A percentile compares a stretch with the other conserved stretches of the same genome.
phyloP scores from a whole-genome alignment of 495 filamentous ascomycete species.

The Aspergillus carlsbadensis region DNA sequence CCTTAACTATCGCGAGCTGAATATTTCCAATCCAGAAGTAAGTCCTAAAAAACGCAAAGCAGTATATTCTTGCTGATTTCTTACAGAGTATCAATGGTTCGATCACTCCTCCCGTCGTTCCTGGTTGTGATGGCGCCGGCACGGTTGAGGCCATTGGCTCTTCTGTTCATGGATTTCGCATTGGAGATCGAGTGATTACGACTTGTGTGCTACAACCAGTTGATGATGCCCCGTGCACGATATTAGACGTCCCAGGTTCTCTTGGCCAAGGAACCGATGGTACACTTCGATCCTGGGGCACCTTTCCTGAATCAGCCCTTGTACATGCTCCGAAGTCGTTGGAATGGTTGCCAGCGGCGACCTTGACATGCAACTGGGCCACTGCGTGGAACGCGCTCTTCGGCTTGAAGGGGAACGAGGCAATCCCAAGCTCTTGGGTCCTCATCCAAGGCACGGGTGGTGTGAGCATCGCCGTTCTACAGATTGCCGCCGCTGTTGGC shows the following conservation, averaged over 20 bases:
- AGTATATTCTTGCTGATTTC: background rate
- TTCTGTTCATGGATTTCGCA: slow-evolving; percentile 9
- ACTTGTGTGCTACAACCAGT: background rate
- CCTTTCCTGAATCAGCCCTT: slow-evolving; percentile 59
- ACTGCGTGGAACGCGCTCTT: slow-evolving; percentile 75
- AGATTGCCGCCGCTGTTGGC: slow-evolving; percentile 71
- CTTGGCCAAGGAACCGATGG: slow-evolving; percentile 17
- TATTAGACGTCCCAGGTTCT: background rate
- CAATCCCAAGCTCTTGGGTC: slow-evolving; percentile 62
- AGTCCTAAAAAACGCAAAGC: background rate
- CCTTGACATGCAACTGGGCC: slow-evolving; percentile 62
- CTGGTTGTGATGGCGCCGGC: slow-evolving; percentile 10
- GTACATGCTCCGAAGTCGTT: slow-evolving; percentile 57
- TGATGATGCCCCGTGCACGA: slow-evolving; percentile 9
- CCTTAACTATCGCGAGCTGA: slow-evolving; percentile 23
- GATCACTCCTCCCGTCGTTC: slow-evolving; percentile 4
- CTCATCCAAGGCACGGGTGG: slow-evolving; percentile 71
- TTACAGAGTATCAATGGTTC: slow-evolving; percentile 6
- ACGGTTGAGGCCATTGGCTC: slow-evolving; percentile 11
- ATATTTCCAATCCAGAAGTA: slow-evolving; percentile 17
- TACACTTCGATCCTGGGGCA: slow-evolving; percentile 44
- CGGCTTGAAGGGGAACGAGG: slow-evolving; percentile 44
- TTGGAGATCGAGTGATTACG: slow-evolving; percentile 19
- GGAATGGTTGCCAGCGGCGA: slow-evolving; percentile 54
- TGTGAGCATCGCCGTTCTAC: slow-evolving; percentile 67